Percentiles rank a stretch among this genome's conserved stretches.
Conservation (phyloP, 345 rosid genomes). For the Erodium maritimum region DNA sequence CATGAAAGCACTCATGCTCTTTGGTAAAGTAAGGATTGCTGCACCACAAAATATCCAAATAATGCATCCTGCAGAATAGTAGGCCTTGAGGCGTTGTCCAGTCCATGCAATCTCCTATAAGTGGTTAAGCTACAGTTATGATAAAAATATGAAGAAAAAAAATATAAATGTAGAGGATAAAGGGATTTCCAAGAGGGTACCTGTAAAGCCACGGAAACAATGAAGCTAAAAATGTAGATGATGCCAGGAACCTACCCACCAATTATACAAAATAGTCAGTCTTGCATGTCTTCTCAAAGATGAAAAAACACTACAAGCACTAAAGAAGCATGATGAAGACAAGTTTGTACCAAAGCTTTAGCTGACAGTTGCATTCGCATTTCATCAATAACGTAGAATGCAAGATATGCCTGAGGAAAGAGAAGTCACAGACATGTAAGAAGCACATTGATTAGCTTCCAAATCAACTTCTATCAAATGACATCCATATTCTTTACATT, state of each 20-base stretch:
- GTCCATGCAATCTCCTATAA: conserved; percentile 81
- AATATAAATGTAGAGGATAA: background rate
- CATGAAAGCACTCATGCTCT: conserved; percentile 41
- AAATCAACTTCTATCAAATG: background rate
- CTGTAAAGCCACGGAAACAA: conserved; percentile 76
- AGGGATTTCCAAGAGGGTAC: conserved; percentile 17
- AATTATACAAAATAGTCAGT: conserved; percentile 13
- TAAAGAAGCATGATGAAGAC: background rate
- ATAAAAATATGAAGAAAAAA: too few relatives aligned
- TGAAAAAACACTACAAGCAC: background rate
- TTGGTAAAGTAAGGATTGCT: conserved; percentile 50
- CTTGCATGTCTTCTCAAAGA: background rate
- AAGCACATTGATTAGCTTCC: background rate
- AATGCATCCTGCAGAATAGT: conserved; percentile 76
- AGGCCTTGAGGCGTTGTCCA: conserved; percentile 66
- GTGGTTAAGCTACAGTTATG: background rate
- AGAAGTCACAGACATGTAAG: background rate
- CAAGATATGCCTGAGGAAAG: conserved; percentile 67
- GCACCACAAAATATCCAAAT: conserved; percentile 77
- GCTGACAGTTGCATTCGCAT: conserved; percentile 72
- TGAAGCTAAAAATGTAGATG: conserved; percentile 83
- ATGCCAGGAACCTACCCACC: conserved; percentile 69
- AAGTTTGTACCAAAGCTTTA: conserved; percentile 66
- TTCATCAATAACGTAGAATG: conserved; percentile 81
- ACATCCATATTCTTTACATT: background rate